These are phyloP conservation scores for Pythium vanterpoolii DNA, from an alignment of 352 stramenopile genomes.

Conservation along the genomic window DNA sequence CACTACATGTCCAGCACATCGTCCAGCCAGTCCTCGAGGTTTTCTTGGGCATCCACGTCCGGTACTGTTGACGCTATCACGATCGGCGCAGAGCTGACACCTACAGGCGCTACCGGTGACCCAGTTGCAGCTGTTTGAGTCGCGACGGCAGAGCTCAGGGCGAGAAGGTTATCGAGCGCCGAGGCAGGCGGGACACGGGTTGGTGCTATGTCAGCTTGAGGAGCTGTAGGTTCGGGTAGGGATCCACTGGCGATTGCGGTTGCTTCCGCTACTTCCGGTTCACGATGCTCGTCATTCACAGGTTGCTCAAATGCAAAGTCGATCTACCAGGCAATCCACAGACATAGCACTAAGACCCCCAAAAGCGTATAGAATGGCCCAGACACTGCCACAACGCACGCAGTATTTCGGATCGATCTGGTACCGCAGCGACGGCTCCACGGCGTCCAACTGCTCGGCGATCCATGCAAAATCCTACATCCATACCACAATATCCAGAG, in stretches of 20 bases:
- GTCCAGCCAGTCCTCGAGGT: conserved; percentile 74
- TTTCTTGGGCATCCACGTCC: conserved; percentile 14
- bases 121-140: background rate
- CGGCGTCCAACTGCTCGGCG: conserved; percentile 41
- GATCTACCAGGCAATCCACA: background rate
- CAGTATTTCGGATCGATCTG: conserved; percentile 75
- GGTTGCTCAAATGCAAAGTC: background rate
- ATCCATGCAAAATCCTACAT: conserved; percentile 70
- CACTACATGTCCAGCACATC: conserved; percentile 51
- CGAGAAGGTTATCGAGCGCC: conserved; percentile 20
- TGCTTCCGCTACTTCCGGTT: background rate
- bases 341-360: background rate
- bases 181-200: background rate
- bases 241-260: background rate
- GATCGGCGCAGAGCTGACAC: background rate
- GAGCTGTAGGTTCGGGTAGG: background rate
- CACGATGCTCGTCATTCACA: background rate
- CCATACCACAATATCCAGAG: background rate
- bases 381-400: conserved; percentile 30
- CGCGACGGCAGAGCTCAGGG: conserved; percentile 8
- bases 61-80: background rate
- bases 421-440: conserved; percentile 52
- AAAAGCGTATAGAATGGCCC: background rate
- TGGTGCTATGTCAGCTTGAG: background rate
- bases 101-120: background rate